phyloP scores from a whole-genome alignment of 2,329 filamentous ascomycete genomes.

The Teratosphaeria destructans region DNA sequence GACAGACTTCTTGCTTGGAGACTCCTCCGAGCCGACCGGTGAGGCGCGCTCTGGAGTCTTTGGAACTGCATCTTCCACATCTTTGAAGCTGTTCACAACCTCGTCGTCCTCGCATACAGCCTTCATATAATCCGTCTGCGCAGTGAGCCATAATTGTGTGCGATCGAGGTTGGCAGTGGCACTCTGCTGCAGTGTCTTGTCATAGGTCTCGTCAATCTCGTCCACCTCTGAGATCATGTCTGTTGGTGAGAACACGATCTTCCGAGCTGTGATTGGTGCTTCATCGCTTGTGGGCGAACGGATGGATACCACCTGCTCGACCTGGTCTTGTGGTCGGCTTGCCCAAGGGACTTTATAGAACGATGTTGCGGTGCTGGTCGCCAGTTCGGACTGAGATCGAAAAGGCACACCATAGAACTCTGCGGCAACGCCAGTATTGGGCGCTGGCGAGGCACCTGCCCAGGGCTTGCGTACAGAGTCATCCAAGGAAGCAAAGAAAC shows the following conservation, averaged over 20 bases:
- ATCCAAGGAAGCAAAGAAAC: slow-evolving; percentile 80
- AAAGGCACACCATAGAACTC: slow-evolving; percentile 84
- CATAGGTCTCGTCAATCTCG: slow-evolving; percentile 59
- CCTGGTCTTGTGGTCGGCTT: slow-evolving; percentile 27
- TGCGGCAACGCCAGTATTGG: slow-evolving; percentile 84
- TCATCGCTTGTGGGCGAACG: slow-evolving; percentile 30
- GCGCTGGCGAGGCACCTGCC: slow-evolving; percentile 52
- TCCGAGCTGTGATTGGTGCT: slow-evolving; percentile 53
- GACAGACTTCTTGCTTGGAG: slow-evolving; percentile 59
- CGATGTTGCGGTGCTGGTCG: slow-evolving; percentile 78
- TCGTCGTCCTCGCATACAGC: slow-evolving; percentile 23
- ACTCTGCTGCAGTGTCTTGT: slow-evolving; percentile 58
- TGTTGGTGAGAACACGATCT: slow-evolving; percentile 33
- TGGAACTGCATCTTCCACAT: slow-evolving; percentile 20
- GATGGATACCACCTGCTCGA: slow-evolving; percentile 60
- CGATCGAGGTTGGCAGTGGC: slow-evolving; percentile 69
- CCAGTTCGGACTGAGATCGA: slow-evolving; percentile 45
- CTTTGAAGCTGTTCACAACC: slow-evolving; percentile 18
- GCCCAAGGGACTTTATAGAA: slow-evolving; percentile 80
- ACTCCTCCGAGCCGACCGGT: slow-evolving; percentile 14
- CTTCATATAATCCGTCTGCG: slow-evolving; percentile 59
- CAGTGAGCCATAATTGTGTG: slow-evolving; percentile 75
- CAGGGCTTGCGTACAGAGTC: slow-evolving; percentile 65
- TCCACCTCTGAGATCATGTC: slow-evolving; percentile 29
- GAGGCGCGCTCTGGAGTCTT: slow-evolving; percentile 19